Evolutionary conservation across 2,329 filamentous ascomycete species (phyloP).

Genomic region (Trichoderma endophyticum): DNA sequence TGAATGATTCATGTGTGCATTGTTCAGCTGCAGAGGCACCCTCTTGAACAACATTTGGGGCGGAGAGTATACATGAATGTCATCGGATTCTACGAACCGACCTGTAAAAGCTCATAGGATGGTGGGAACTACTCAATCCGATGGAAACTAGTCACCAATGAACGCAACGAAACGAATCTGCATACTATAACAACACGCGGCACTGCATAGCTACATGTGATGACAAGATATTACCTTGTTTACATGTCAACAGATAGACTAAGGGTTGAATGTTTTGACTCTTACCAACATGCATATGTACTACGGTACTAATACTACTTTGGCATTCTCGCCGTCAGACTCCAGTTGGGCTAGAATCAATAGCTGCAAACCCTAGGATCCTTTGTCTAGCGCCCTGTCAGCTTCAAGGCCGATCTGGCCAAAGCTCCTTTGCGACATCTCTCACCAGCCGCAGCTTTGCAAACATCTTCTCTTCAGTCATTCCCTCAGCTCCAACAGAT

Average conservation of each 20-base stretch:
- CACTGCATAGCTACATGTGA: background rate
- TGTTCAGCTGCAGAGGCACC: background rate
- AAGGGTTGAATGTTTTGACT: background rate
- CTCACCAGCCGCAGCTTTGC: slow-evolving; percentile 67
- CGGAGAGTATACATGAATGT: background rate
- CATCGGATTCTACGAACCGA: background rate
- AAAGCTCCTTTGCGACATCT: slow-evolving; percentile 63
- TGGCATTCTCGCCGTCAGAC: background rate
- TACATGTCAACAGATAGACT: background rate
- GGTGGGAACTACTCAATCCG: background rate
- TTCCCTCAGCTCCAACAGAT: slow-evolving; percentile 59
- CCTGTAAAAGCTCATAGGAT: background rate
- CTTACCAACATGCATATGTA: background rate
- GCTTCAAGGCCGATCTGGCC: slow-evolving; percentile 37
- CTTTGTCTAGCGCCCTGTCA: background rate
- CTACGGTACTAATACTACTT: background rate
- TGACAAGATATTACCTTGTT: background rate
- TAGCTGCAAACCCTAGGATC: background rate
- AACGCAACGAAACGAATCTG: background rate
- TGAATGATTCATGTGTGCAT: background rate
- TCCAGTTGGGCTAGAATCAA: background rate
- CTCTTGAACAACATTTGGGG: background rate
- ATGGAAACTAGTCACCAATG: background rate
- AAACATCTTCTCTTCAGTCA: slow-evolving; percentile 66
- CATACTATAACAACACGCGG: background rate